A percentile compares a stretch with the other conserved stretches of the same genome.
Evolutionary conservation across 805 yeast species (phyloP).

Genomic region (Lachancea cidri): DNA sequence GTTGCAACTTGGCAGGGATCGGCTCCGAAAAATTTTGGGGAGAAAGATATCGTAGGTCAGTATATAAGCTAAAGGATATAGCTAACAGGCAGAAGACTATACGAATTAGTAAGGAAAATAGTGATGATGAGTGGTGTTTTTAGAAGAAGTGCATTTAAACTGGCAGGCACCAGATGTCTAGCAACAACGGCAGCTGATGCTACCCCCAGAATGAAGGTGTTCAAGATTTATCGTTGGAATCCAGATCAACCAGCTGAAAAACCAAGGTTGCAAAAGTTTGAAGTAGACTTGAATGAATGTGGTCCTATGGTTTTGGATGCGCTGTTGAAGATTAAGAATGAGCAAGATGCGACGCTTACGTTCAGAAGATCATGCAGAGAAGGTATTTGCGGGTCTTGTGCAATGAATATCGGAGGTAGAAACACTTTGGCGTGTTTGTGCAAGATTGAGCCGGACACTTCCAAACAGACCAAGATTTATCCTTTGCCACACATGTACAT

Average conservation of each 20-base stretch:
- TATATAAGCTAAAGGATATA: neutral
- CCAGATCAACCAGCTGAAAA: conserved; percentile 93
- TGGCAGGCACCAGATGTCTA: conserved; percentile 17
- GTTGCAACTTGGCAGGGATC: neutral
- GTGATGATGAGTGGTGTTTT: conserved; percentile 6
- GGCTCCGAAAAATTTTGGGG: conserved; percentile 1
- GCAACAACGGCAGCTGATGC: conserved; percentile 46
- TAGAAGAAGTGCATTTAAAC: conserved; percentile 4
- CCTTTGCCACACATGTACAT: conserved; percentile 98
- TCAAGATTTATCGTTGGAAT: conserved; percentile 96
- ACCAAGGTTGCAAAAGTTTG: conserved; percentile 79
- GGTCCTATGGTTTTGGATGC: conserved; percentile 99
- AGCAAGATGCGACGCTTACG: conserved; percentile 92
- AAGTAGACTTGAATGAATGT: conserved; percentile 81
- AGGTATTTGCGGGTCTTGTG: conserved; percentile 99
- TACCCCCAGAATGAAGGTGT: conserved; percentile 64
- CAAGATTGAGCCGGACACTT: conserved; percentile 75
- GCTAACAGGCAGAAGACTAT: too few relatives aligned
- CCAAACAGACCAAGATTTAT: conserved; percentile 79
- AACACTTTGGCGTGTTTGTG: conserved; percentile 97
- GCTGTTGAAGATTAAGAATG: conserved; percentile 87
- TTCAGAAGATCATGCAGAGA: conserved; percentile 98
- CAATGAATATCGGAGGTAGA: conserved; percentile 98
- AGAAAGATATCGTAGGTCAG: neutral
- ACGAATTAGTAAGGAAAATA: neutral